Conservation (phyloP, 2,329 filamentous ascomycete genomes). For the Dothistroma pini region DNA sequence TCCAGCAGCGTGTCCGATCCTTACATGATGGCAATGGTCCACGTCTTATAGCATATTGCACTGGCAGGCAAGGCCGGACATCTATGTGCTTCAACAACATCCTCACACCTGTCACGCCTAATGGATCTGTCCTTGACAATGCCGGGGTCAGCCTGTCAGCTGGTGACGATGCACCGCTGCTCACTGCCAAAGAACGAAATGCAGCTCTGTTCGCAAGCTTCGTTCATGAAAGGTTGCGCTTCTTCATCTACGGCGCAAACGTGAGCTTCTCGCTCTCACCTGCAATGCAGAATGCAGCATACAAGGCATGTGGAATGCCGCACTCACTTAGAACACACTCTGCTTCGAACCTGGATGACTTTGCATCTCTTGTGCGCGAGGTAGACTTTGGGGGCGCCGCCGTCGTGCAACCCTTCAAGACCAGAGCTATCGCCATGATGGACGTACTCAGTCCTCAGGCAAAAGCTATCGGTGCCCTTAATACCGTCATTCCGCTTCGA, state of each 20-base stretch:
- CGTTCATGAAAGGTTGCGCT: conserved; percentile 64
- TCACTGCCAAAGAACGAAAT: conserved; percentile 63
- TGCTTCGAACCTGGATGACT: conserved; percentile 57
- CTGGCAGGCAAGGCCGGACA: conserved; percentile 58
- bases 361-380: conserved; percentile 56
- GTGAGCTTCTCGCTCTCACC: conserved; percentile 71
- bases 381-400: conserved; percentile 68
- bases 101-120: conserved; percentile 53
- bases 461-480: conserved; percentile 70
- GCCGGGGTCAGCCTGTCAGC: neutral
- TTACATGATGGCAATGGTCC: conserved; percentile 18
- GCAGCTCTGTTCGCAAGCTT: conserved; percentile 64
- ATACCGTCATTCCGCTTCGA: conserved; percentile 70
- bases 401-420: conserved; percentile 70
- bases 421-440: conserved; percentile 63
- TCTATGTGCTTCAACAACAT: conserved; percentile 66
- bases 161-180: conserved; percentile 34
- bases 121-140: conserved; percentile 2
- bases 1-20: conserved; percentile 49
- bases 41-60: conserved; percentile 46
- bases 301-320: conserved; percentile 63
- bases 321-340: conserved; percentile 65
- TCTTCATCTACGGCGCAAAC: conserved; percentile 71
- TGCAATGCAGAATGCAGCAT: conserved; percentile 71
- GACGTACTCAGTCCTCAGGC: conserved; percentile 68